Evolutionary conservation across 176 grass and related monocot genomes (phyloP).

Genomic region (Carex pumila): DNA sequence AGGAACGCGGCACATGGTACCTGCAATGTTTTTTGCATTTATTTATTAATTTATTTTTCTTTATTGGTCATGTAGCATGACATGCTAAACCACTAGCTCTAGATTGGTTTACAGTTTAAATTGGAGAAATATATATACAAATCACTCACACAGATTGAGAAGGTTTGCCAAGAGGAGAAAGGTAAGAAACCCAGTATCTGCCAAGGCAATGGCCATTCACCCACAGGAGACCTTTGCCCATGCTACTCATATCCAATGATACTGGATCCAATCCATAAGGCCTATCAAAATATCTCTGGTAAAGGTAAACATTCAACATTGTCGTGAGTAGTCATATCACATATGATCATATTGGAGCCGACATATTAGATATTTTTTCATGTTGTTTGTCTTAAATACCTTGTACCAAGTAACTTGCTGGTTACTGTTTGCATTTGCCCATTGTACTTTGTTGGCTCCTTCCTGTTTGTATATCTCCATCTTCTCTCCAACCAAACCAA

Average conservation of each 20-base stretch:
- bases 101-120: background rate
- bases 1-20: slow-evolving; percentile 53
- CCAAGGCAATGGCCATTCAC: slow-evolving; percentile 88
- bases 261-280: slow-evolving; percentile 51
- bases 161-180: slow-evolving; percentile 54
- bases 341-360: background rate
- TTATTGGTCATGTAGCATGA: background rate
- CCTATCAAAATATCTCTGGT: slow-evolving; percentile 55
- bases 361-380: background rate
- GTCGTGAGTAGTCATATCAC: background rate
- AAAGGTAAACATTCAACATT: background rate
- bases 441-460: slow-evolving; percentile 33
- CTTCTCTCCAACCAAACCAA: slow-evolving; percentile 49
- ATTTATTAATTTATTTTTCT: background rate
- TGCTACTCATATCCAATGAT: slow-evolving; percentile 65
- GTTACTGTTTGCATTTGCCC: slow-evolving; percentile 27
- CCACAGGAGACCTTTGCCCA: slow-evolving; percentile 87
- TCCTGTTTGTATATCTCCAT: slow-evolving; percentile 30
- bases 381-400: slow-evolving; percentile 11
- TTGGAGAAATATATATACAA: background rate
- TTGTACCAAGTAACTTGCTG: slow-evolving; percentile 67
- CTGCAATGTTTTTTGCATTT: slow-evolving; percentile 10
- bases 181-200: slow-evolving; percentile 71
- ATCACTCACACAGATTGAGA: slow-evolving; percentile 53
- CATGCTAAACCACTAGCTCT: background rate